These are phyloP conservation scores for Leccinum incarnatum DNA, from an alignment of 768 basidiomycete genomes.

Conservation along the genomic window DNA sequence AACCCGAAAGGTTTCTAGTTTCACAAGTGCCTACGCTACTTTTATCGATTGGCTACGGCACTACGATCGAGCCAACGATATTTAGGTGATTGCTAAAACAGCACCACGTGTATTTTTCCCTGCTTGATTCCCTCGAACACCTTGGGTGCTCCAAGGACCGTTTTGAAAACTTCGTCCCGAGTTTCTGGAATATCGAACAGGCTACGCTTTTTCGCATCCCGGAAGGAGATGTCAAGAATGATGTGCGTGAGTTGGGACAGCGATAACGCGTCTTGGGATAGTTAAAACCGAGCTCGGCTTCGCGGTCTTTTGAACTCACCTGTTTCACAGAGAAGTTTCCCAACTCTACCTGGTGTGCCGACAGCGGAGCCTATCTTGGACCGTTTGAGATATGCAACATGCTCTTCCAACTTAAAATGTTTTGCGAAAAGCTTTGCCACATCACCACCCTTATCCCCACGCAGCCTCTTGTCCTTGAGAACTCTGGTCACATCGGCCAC, in stretches of 20 bases:
- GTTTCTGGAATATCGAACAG: conserved; percentile 84
- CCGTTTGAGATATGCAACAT: conserved; percentile 75
- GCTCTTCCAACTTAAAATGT: conserved; percentile 88
- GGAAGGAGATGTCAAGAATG: conserved; percentile 72
- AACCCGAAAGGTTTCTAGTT: conserved; percentile 90
- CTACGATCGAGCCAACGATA: not conserved
- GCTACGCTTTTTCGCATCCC: conserved; percentile 72
- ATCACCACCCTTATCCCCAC: conserved; percentile 84
- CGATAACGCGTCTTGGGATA: conserved; percentile 58
- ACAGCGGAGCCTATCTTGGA: conserved; percentile 89
- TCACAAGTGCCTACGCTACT: conserved; percentile 35
- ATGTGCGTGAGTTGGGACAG: conserved; percentile 80
- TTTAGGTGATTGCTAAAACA: conserved; percentile 51
- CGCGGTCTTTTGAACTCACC: conserved; percentile 39
- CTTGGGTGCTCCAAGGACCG: conserved; percentile 60
- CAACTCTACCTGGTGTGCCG: conserved; percentile 89
- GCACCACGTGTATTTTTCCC: conserved; percentile 76
- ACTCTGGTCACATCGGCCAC: conserved; percentile 84
- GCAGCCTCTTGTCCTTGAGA: conserved; percentile 63
- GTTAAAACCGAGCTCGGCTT: not conserved
- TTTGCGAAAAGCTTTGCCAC: conserved; percentile 95
- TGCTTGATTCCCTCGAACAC: conserved; percentile 61
- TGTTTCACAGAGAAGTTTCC: conserved; percentile 75
- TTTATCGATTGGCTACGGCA: conserved; percentile 6
- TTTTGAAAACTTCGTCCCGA: conserved; percentile 75